phyloP scores from a whole-genome alignment of 2,329 filamentous ascomycete species.

The Calonectria hawksworthii region DNA sequence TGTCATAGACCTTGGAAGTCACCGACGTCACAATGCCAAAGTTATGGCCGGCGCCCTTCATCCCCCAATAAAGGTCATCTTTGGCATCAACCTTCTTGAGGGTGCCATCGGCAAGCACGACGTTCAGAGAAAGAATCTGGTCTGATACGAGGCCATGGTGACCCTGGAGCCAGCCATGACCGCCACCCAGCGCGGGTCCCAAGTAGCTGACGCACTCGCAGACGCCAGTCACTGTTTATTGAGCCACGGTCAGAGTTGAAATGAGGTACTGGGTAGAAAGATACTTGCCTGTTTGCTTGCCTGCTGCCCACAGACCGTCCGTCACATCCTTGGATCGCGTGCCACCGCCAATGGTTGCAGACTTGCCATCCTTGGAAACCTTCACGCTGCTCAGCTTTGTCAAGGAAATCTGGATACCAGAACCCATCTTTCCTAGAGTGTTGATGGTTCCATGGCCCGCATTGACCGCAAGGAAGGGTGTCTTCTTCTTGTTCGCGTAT shows the following conservation, averaged over 20 bases:
- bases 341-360: constrained; percentile 63
- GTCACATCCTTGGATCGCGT: constrained; percentile 60
- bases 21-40: constrained; percentile 51
- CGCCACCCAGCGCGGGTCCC: constrained; percentile 48
- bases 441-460: constrained; percentile 65
- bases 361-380: constrained; percentile 58
- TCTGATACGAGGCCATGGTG: constrained; percentile 49
- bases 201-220: constrained; percentile 48
- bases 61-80: constrained; percentile 53
- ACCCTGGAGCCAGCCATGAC: constrained; percentile 48
- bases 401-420: constrained; percentile 65
- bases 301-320: constrained; percentile 62
- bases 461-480: constrained; percentile 68
- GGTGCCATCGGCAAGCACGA: constrained; percentile 50
- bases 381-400: constrained; percentile 58
- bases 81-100: constrained; percentile 38
- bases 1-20: constrained; percentile 50
- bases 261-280: no score
- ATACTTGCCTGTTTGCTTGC: constrained; percentile 62
- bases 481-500: constrained; percentile 60
- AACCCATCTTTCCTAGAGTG: constrained; percentile 61
- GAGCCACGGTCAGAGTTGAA: background rate
- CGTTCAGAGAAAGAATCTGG: constrained; percentile 49
- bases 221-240: constrained; percentile 37
- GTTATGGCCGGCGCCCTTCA: constrained; percentile 51